Evolutionary conservation across 2,329 filamentous ascomycete genomes (phyloP), one percentile per base, ranked within the genome.

Genomic region (Colletotrichum sublineola): DNA sequence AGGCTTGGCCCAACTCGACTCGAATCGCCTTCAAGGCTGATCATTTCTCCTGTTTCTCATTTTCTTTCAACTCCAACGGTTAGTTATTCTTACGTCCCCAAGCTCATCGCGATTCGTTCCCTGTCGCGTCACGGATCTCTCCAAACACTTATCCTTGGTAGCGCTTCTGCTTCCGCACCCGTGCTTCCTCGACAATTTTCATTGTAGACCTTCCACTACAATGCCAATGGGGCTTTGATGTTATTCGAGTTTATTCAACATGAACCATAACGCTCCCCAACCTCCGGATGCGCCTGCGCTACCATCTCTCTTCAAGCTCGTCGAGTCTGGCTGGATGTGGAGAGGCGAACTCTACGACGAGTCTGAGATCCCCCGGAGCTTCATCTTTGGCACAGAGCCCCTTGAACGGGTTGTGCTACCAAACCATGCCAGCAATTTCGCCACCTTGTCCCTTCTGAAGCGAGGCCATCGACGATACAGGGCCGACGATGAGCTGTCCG

Each of bases 381-480:
- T 5, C 20, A 31, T 14, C 29, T 61, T 36, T n/a, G 31, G 15
- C 18, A 5, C 15, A 15, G 29, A 61, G 6, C 9, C 12, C 9
- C 40, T 36, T 1, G 31, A 36, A 8, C 20, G 12, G 8, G 24
- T 44, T 9, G 8, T 60, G 3, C 9, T 60, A 12, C 38, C 42
- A 1, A 60, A 44, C 4, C 38, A 40, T 31, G 8, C n/a, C 6
- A 8, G 24, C n/a, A 63, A 29, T 15, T 53, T 29, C 6, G n/a
- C 36, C 24, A 24, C 31, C 9, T 20, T 64, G 4, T 7, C 7
- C 2, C 50, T 24, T 1, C 50, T 55, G 15, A 64, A 36, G 8
- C 48, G 62, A 53, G 48, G 33, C 12, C 48, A 52, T 55, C 62
- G 62, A 42, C 62, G 50, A 3, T 64, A 64, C 18, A 36, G 8